Conservation (phyloP, 768 basidiomycete genomes). For the Suillus placidus region DNA sequence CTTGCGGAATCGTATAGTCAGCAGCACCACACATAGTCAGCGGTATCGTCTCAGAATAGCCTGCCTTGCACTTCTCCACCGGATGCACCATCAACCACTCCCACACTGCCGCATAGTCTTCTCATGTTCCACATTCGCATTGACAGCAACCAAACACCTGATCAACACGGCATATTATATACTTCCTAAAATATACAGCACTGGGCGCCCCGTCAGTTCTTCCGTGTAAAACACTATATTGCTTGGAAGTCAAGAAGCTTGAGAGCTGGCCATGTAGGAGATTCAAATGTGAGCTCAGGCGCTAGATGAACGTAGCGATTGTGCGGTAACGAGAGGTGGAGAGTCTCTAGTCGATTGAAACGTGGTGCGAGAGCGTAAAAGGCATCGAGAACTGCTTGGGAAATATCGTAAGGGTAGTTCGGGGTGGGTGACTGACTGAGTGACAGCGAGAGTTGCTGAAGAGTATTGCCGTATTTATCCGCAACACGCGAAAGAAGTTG, state of each 20-base stretch:
- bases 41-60: background rate
- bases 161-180: background rate
- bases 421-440: background rate
- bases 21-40: background rate
- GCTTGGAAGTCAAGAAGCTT: background rate
- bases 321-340: background rate
- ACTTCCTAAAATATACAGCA: background rate
- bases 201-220: background rate
- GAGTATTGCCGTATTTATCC: background rate
- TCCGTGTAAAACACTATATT: background rate
- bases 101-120: background rate
- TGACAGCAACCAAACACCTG: background rate
- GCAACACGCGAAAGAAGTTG: background rate
- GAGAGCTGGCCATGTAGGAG: background rate
- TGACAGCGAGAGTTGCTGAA: background rate
- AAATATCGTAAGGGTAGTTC: background rate
- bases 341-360: background rate
- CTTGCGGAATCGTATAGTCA: background rate
- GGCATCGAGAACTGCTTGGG: conserved; percentile 1
- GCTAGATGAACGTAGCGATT: background rate
- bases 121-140: background rate
- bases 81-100: background rate
- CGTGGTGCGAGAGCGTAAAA: background rate
- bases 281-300: conserved; percentile 1
- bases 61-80: background rate